phyloP scores from a whole-genome alignment of 192 early-diverging fungal genomes.

The Allomyces javanicus region DNA sequence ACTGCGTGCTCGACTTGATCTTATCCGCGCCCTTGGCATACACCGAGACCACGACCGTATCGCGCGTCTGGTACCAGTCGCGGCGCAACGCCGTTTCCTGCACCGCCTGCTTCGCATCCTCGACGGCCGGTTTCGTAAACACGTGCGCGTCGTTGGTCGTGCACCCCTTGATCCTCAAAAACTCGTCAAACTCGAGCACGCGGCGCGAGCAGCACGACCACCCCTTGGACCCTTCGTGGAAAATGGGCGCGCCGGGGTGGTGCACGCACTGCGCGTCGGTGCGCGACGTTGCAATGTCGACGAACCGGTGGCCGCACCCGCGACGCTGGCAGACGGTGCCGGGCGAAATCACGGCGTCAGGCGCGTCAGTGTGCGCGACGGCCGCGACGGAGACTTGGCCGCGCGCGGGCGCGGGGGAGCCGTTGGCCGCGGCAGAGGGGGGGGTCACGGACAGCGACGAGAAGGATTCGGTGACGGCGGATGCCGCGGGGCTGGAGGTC shows the following conservation, averaged over 20 bases:
- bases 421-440: conserved; percentile 7
- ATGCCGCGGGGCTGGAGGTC: conserved; percentile 6
- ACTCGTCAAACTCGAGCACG: conserved; percentile 96
- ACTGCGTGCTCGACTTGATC: conserved; percentile 44
- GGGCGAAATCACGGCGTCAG: conserved; percentile 38
- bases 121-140: conserved; percentile 34
- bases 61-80: conserved; percentile 90
- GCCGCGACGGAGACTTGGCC: conserved; percentile 28
- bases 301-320: conserved; percentile 51
- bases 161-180: conserved; percentile 87
- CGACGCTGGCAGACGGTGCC: conserved; percentile 70
- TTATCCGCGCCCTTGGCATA: conserved; percentile 83
- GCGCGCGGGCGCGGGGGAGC: conserved; percentile 3
- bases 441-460: conserved; percentile 14
- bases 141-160: conserved; percentile 59
- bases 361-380: conserved; percentile 55
- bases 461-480: conserved; percentile 13
- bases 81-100: conserved; percentile 32
- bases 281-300: conserved; percentile 32
- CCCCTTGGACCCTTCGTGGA: conserved; percentile 97
- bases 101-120: conserved; percentile 4
- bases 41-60: conserved; percentile 63
- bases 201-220: conserved; percentile 90
- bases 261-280: conserved; percentile 46
- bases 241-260: conserved; percentile 76